Base-by-base conservation (phyloP, 495 filamentous ascomycete species). In the Cercophora sp. region DNA sequence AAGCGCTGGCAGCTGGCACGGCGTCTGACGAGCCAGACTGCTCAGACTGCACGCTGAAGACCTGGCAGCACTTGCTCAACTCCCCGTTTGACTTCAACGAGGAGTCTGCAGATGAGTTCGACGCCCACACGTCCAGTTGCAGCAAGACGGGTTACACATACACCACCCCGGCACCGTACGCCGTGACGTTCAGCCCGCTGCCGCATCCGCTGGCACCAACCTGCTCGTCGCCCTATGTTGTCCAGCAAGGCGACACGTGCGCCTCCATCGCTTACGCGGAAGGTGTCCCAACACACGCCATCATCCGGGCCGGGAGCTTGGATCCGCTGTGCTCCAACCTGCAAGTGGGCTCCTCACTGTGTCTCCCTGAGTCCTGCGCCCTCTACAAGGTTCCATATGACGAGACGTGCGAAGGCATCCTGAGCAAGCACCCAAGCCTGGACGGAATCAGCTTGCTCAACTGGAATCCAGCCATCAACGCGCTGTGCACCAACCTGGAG, bases 401-500 rank as follows among this genome's bases (percentile, higher is more conserved):
- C 29, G 52, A 54, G 10, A 54, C 43, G 1, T 54, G 44, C 20
- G 24, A 26, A 2, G 15, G n/a, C 13, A 46, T 53, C 31, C 23
- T 53, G 20, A 41, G 20, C 20, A 4, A 9, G 5, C 8, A 25
- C 23, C n/a, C 31, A 23, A 24, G 34, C 36, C 8, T 50, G 29
- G 27, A 24, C n/a, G 9, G 6, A 10, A 45, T 31, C 41, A 34
- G 10, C 6, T 15, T 54, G 4, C 15, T 48, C 5, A 29, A 24
- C 35, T 54, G 52, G 44, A 54, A 54, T 27, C 52, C 52, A n/a
- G 42, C 20, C 22, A 54, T 54, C 35, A 37, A 48, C 44, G 9
- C 34, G 9, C 18, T 48, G 1, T 54, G 52, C 19, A 23, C 52
- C 32, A 48, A 42, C 36, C 13, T 54, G n/a, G 2, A 11, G 24